A percentile compares a stretch with the other conserved stretches of the same genome.
Conservation (phyloP, 2,329 filamentous ascomycete species). For the Aaosphaeria pasadenensis region DNA sequence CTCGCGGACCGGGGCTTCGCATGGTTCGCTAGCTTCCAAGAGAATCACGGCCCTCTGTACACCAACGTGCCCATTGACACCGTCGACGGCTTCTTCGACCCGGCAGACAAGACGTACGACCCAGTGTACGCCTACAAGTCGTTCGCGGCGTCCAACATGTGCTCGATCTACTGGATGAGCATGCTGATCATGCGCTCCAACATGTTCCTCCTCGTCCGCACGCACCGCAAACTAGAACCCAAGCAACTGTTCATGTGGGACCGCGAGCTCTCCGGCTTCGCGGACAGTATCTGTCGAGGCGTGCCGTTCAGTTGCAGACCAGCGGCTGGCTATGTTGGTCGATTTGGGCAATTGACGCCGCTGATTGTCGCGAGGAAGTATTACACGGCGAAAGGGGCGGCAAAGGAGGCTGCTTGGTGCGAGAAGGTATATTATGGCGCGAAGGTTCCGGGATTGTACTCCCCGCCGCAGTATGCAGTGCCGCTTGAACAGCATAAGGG, state of each 20-base stretch:
- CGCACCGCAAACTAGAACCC: constrained; percentile 21
- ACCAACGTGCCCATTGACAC: constrained; percentile 17
- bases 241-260: constrained; percentile 31
- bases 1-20: constrained; percentile 22
- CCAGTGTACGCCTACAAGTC: constrained; percentile 29
- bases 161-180: constrained; percentile 35
- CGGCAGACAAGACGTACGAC: constrained; percentile 24
- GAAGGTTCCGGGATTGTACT: constrained; percentile 30
- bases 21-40: constrained; percentile 31
- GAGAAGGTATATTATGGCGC: constrained; percentile 25
- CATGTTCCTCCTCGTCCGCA: constrained; percentile 27
- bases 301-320: constrained; percentile 29
- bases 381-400: constrained; percentile 25
- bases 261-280: constrained; percentile 25
- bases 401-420: constrained; percentile 27
- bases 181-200: constrained; percentile 35
- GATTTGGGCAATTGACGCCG: constrained; percentile 33
- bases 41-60: constrained; percentile 24
- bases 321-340: constrained; percentile 26
- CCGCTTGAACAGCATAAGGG: constrained; percentile 23
- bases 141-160: constrained; percentile 31
- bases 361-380: constrained; percentile 34
- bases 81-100: constrained; percentile 24
- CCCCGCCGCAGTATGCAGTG: constrained; percentile 9
- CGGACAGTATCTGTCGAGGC: constrained; percentile 29